phyloP scores from a whole-genome alignment of 2,329 filamentous ascomycete genomes.

The Sclerotiophoma versabilis region DNA sequence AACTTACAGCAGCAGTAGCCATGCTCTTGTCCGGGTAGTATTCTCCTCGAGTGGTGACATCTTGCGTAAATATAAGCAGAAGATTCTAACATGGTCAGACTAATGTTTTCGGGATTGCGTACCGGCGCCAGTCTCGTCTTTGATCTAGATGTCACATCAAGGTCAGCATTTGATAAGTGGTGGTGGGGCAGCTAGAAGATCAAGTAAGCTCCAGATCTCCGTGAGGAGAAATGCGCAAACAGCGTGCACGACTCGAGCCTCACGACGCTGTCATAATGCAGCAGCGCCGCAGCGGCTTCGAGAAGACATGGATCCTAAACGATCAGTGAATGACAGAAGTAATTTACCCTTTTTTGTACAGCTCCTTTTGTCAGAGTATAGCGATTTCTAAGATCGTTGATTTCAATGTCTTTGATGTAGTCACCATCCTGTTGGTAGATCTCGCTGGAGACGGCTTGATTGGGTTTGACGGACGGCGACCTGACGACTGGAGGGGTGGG shows the following conservation, averaged over 20 bases:
- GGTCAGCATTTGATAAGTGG: conserved; percentile 93
- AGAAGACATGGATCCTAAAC: conserved; percentile 54
- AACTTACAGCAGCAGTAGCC: conserved; percentile 83
- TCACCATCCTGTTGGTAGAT: conserved; percentile 96
- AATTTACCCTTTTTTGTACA: conserved; percentile 99
- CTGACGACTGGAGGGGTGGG: conserved; percentile 60
- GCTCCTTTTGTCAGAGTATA: conserved; percentile 97
- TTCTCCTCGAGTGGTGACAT: conserved; percentile 97
- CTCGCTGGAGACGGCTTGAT: conserved; percentile 68
- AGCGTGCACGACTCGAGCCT: conserved; percentile 33
- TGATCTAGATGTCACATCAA: conserved; percentile 92
- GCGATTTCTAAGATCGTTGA: conserved; percentile 96
- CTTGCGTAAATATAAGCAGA: conserved; percentile 74
- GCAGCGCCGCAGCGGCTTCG: conserved; percentile 33
- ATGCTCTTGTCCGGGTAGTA: conserved; percentile 98
- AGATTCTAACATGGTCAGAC: conserved; percentile 64
- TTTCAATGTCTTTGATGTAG: conserved; percentile 98
- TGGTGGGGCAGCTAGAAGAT: conserved; percentile 50
- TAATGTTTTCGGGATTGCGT: conserved; percentile 77
- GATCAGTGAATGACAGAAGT: conserved; percentile 73
- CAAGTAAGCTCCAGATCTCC: conserved; percentile 57
- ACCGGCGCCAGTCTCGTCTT: conserved; percentile 99
- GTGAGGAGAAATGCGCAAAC: conserved; percentile 46
- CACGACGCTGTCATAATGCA: conserved; percentile 66
- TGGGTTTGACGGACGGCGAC: conserved; percentile 60